Base-by-base conservation (phyloP, 1,139 yeast species). In the Magnusiomyces magnusii region DNA sequence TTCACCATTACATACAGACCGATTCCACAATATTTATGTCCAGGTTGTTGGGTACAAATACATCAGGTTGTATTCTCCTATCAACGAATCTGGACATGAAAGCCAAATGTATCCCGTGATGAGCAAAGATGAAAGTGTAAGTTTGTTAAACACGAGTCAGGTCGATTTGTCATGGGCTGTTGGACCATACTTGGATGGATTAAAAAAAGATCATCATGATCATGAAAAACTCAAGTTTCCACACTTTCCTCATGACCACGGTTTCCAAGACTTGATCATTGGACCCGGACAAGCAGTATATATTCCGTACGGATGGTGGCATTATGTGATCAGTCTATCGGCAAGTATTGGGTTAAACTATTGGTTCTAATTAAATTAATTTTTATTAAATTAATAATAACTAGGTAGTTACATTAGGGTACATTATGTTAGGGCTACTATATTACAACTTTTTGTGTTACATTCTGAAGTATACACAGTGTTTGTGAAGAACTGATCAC, bases 281-380 rank as follows among this genome's bases (percentile, higher is more conserved):
- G 61, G 61, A 2, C 71, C 71, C 2, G 71, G 71, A 1, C 70
- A 68, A 54, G 66, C 64, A 13, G 47, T 68, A 17, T 67, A 58
- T 51, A 66, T 68, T 28, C 71, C 71, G 1, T 57, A 61, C 44
- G 66, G 66, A 23, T 68, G 70, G 69, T 68, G 71, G 71, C 71
- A 68, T 51, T 67, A 62, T 58, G 68, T 67, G 0, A 58, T 55
- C 27, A 66, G 68, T 55, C 36, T 57, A 19, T 58, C 65, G 9
- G 51, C 59, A 7, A 64, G 68, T 49, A 60, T 66, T 13, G 65
- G 68, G 41, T 63, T 68, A 7, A 68, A 68, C 53, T 65, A 65
- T 51, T 67, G 70, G 70, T 65, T 67, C 53, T 64, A 57, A 57
- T 19, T 10, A 7, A 5, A 3, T 21, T 9, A 39, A 39, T 15